Conservation (phyloP, 345 rosid genomes). For the Excoecaria agallocha region DNA sequence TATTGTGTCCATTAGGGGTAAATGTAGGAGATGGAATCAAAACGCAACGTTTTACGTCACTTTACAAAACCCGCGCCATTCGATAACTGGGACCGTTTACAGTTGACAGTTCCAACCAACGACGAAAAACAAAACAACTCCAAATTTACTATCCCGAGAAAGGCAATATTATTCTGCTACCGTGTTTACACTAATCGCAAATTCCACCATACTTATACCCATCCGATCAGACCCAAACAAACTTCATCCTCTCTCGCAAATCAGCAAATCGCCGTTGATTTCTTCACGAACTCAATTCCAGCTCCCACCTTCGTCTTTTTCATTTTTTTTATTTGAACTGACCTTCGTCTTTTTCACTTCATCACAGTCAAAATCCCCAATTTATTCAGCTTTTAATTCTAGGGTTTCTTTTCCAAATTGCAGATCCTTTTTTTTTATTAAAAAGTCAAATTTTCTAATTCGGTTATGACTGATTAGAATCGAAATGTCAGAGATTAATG, state of each 20-base stretch:
- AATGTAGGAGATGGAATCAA: no score
- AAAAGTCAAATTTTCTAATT: not conserved
- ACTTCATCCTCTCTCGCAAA: not conserved
- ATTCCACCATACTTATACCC: not conserved
- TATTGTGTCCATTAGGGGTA: no score
- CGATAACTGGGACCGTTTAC: not conserved
- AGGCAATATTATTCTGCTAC: not conserved
- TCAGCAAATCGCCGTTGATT: not conserved
- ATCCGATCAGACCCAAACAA: not conserved
- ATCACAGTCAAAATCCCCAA: constrained; percentile 7
- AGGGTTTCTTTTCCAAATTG: constrained; percentile 13
- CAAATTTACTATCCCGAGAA: not conserved
- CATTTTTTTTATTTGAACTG: no score
- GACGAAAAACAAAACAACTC: not conserved
- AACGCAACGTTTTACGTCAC: no score
- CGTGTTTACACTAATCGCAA: not conserved
- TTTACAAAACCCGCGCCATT: not conserved
- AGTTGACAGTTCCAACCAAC: not conserved
- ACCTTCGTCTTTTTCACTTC: not conserved
- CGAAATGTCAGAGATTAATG: constrained; percentile 45
- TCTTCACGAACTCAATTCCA: not conserved
- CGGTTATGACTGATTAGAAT: constrained; percentile 22
- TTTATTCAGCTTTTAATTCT: constrained; percentile 1
- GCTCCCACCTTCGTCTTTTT: not conserved
- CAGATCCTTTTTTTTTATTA: constrained; percentile 27